These are phyloP conservation scores for Acorus calamus DNA, from an alignment of 106 monocot species.

Conservation along the genomic window DNA sequence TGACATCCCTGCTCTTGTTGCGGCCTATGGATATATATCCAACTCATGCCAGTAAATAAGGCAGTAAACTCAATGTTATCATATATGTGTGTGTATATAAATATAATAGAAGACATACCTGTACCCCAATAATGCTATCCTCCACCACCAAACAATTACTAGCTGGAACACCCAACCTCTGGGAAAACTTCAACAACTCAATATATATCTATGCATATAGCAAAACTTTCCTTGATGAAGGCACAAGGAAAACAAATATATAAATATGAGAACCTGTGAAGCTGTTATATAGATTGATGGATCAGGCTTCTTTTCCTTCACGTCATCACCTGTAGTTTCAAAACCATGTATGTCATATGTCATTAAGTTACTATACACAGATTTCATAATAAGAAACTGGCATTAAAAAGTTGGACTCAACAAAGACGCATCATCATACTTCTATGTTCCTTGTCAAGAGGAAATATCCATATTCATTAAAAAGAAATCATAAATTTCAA, in stretches of 20 bases:
- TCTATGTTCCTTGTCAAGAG: too few relatives aligned
- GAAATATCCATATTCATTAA: too few relatives aligned
- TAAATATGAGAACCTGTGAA: slow-evolving; percentile 32
- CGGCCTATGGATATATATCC: slow-evolving; percentile 37
- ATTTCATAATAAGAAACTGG: too few relatives aligned
- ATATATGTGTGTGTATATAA: background rate
- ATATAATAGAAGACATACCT: slow-evolving; percentile 26
- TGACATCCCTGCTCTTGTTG: slow-evolving; percentile 87
- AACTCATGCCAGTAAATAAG: background rate
- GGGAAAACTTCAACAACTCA: slow-evolving; percentile 2
- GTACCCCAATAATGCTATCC: slow-evolving; percentile 94
- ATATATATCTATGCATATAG: background rate
- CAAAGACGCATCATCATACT: too few relatives aligned
- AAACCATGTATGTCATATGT: too few relatives aligned
- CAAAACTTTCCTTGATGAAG: background rate
- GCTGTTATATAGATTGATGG: slow-evolving; percentile 88
- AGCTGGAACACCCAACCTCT: slow-evolving; percentile 48
- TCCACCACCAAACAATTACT: slow-evolving; percentile 90
- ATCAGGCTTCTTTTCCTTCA: slow-evolving; percentile 92
- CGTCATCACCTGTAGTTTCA: slow-evolving; percentile 68
- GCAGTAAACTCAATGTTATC: slow-evolving; percentile 2
- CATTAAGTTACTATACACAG: too few relatives aligned
- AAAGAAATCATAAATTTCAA: too few relatives aligned
- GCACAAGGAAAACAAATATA: background rate
- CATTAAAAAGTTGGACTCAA: too few relatives aligned